phyloP scores from a whole-genome alignment of 306 rosid species.

The Cucumis hystrix region DNA sequence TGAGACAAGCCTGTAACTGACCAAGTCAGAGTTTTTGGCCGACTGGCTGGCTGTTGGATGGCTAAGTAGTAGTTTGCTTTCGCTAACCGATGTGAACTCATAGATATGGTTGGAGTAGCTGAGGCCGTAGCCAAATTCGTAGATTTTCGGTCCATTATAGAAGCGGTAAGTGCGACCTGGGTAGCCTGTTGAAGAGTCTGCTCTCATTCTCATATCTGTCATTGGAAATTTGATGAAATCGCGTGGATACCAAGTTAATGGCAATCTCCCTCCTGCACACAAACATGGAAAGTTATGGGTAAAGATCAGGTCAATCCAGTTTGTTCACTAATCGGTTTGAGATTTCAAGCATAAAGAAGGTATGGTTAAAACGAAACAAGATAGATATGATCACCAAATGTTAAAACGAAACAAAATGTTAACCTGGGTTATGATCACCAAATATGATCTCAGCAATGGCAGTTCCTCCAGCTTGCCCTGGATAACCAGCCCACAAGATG shows the following conservation, averaged over 20 bases:
- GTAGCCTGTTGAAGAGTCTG: slow-evolving; percentile 46
- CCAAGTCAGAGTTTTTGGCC: slow-evolving; percentile 30
- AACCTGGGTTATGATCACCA: slow-evolving; percentile 92
- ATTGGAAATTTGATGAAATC: slow-evolving; percentile 56
- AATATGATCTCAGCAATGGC: slow-evolving; percentile 77
- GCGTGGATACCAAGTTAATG: slow-evolving; percentile 77
- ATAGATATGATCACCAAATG: too few species aligned
- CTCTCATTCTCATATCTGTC: slow-evolving; percentile 98
- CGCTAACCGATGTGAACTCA: slow-evolving; percentile 33
- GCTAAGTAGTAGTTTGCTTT: slow-evolving; percentile 39
- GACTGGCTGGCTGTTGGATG: slow-evolving; percentile 26
- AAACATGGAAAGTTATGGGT: slow-evolving; percentile 1
- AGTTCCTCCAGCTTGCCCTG: slow-evolving; percentile 68
- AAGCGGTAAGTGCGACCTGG: slow-evolving; percentile 82
- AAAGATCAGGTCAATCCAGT: background rate
- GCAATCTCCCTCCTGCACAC: slow-evolving; percentile 75
- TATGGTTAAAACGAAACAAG: background rate
- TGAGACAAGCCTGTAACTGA: slow-evolving; percentile 37
- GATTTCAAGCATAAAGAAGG: background rate
- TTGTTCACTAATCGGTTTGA: background rate
- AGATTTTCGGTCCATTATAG: slow-evolving; percentile 59
- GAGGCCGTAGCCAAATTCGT: slow-evolving; percentile 75
- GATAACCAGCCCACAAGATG: slow-evolving; percentile 97
- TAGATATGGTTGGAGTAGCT: slow-evolving; percentile 68
- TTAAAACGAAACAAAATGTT: background rate